A percentile compares a stretch with the other conserved stretches of the same genome.
These are phyloP conservation scores for Saccharomyces hybrid DNA, from an alignment of 1,139 yeast genomes.

Conservation along the genomic window DNA sequence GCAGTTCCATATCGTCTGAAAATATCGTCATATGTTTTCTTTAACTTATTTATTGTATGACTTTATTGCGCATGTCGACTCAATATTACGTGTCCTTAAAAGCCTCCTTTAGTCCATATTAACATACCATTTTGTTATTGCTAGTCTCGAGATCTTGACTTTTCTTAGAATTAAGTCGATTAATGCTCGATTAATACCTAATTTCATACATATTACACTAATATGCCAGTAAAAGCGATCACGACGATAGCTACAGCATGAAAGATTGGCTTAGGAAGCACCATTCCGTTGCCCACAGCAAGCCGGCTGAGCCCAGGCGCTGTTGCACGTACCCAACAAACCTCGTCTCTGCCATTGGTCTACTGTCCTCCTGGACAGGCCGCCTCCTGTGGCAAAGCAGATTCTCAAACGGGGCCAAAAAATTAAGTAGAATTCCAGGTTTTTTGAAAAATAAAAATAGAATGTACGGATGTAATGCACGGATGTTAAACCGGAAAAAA, in stretches of 20 bases:
- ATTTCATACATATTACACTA: neutral
- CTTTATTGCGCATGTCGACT: neutral
- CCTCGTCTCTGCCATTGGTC: neutral
- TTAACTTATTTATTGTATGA: neutral
- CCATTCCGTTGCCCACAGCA: neutral
- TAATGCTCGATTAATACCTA: neutral
- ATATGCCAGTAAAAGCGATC: neutral
- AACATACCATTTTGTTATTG: slow-evolving; percentile 30
- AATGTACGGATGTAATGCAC: neutral
- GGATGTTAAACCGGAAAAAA: neutral
- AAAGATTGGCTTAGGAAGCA: neutral
- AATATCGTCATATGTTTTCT: neutral
- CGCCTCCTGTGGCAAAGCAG: neutral
- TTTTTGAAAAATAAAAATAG: neutral
- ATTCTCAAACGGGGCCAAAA: neutral
- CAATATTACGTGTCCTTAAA: neutral
- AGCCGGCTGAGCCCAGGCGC: neutral
- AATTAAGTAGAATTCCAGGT: too few species aligned
- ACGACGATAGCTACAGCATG: neutral
- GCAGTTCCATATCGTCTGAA: neutral
- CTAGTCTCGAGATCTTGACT: slow-evolving; percentile 19
- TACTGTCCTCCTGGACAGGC: neutral
- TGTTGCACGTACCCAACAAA: neutral
- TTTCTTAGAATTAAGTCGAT: neutral
- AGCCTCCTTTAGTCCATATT: neutral